Evolutionary conservation across 2,329 filamentous ascomycete genomes (phyloP), one percentile per base, ranked within the genome.

Genomic region (Aspergillus piperis): DNA sequence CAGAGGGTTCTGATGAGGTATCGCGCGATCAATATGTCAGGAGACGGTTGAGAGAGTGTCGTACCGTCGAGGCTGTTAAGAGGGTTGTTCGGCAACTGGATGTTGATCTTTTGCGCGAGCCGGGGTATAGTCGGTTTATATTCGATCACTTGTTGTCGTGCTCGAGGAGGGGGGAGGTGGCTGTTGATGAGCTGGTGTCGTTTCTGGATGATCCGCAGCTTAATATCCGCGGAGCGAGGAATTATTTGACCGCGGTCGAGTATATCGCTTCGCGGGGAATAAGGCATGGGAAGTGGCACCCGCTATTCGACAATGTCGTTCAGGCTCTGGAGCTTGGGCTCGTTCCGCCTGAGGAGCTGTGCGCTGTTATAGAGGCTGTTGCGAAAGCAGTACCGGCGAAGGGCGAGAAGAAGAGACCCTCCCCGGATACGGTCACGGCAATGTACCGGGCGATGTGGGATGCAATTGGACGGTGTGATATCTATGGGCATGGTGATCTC

Each of bases 121-220:
- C 76, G 5, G 61, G 62, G 8, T 73, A 72, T 54, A 78, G 76
- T 57, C 73, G 68, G 17, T 60, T 71, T 59, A 73, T 77, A 54
- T 74, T 78, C 58, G 59, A 69, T 30, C 67, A 69, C 23, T 61
- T 78, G 48, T 60, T 77, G 32, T 54, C 63, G 32, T 64, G 51
- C 13, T 67, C 38, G 25, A n/a, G 15, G 48, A 25, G 39, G 23
- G 30, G 54, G 48, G 44, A 58, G 62, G 39, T 58, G 63, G 53
- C 59, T 52, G 36, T 66, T n/a, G 47, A 62, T 5, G 70, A 77
- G 42, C 61, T 71, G 1, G 51, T 73, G 21, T 49, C 60, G 8
- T 78, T 78, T 50, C 52, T 79, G 42, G 68, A 73, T 49, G 76
- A 79, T 55, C 69, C 73, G 0, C 70, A 64, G 15, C 53, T 79